A percentile compares a stretch with the other conserved stretches of the same genome.
Evolutionary conservation across 495 filamentous ascomycete species (phyloP).

Genomic region (Lineolata rhizophorae): DNA sequence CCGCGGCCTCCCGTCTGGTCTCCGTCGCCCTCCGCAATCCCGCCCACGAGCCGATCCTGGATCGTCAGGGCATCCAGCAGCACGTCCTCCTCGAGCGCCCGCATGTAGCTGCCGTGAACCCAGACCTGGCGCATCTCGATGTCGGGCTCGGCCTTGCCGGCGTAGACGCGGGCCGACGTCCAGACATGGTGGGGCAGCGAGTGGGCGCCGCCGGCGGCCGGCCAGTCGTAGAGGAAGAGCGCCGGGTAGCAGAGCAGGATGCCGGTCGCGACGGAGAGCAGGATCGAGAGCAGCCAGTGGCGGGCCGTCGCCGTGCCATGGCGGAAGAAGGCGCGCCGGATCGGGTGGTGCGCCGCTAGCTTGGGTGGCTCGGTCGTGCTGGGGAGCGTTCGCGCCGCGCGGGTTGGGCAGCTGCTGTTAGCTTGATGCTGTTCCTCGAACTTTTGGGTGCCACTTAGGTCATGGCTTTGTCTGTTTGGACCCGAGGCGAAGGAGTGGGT

Average conservation of each 20-base stretch:
- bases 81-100: constrained; percentile 37
- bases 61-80: constrained; percentile 37
- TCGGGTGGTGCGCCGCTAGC: constrained; percentile 33
- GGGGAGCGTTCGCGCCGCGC: no score
- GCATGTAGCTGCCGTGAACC: constrained; percentile 42
- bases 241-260: constrained; percentile 42
- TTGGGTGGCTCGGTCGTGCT: constrained; percentile 22
- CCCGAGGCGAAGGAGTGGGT: background rate
- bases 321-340: constrained; percentile 34
- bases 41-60: constrained; percentile 21
- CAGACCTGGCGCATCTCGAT: constrained; percentile 29
- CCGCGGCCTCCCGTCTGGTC: background rate
- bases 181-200: constrained; percentile 53
- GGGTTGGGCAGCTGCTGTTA: constrained; percentile 4
- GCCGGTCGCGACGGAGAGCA: constrained; percentile 38
- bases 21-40: background rate
- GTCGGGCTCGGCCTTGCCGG: constrained; percentile 15
- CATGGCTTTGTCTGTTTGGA: no score
- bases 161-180: constrained; percentile 43
- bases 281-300: constrained; percentile 41
- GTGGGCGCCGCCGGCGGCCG: constrained; percentile 33
- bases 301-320: constrained; percentile 41
- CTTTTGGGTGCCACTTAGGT: no score
- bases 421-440: no score
- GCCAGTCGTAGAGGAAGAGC: constrained; percentile 41